These are phyloP conservation scores for Phytophthora niederhauseri DNA, from an alignment of 352 stramenopile species.

Conservation along the genomic window DNA sequence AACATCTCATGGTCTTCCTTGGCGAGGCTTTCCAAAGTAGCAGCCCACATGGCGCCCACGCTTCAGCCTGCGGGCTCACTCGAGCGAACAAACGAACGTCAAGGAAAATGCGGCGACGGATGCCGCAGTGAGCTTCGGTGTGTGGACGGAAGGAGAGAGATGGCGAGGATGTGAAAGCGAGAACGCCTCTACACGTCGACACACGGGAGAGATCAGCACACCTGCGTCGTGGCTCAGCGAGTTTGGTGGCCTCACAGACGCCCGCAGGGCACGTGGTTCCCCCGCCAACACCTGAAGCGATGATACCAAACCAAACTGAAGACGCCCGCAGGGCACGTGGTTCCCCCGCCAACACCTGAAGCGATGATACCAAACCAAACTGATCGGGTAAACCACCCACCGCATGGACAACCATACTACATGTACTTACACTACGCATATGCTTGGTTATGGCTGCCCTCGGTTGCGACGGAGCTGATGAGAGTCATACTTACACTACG, in stretches of 20 bases:
- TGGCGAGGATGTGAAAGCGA: constrained; percentile 27
- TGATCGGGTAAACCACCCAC: not conserved
- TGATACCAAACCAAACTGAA: too few relatives aligned
- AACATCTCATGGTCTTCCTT: constrained; percentile 18
- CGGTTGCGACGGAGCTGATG: constrained; percentile 8
- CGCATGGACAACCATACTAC: too few relatives aligned
- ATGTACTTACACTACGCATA: constrained; percentile 18
- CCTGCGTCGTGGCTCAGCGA: constrained; percentile 20
- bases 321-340: constrained; percentile 18
- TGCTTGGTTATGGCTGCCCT: constrained; percentile 26
- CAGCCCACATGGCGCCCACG: constrained; percentile 20
- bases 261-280: constrained; percentile 18
- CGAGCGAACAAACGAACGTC: constrained; percentile 16
- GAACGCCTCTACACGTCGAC: constrained; percentile 14
- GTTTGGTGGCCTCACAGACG: constrained; percentile 17
- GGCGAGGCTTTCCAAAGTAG: constrained; percentile 27
- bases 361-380: constrained; percentile 2
- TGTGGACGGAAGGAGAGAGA: constrained; percentile 32
- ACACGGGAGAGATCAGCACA: constrained; percentile 22
- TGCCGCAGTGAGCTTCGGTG: constrained; percentile 16
- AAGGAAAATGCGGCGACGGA: constrained; percentile 20
- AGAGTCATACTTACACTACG: constrained; percentile 8
- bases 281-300: constrained; percentile 26
- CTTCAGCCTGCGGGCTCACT: not conserved
- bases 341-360: constrained; percentile 23